Base-by-base conservation (phyloP, 345 rosid genomes). In the Sonneratia caseolaris region DNA sequence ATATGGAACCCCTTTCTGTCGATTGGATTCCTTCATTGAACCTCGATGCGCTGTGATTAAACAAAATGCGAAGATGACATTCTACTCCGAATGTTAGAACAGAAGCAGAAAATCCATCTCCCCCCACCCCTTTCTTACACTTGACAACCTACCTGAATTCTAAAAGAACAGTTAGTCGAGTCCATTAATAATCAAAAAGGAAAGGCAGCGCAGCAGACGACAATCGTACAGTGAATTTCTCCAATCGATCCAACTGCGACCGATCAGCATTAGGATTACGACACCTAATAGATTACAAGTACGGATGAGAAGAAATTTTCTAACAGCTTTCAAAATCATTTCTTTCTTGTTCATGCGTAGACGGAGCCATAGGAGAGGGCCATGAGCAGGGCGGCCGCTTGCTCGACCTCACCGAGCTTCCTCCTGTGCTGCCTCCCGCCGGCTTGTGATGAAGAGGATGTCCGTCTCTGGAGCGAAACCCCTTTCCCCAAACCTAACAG, bases 311-410 rank as follows among this genome's bases (percentile, higher is more conserved):
- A 13, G 19, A 18, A 49, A 7, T 10, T 45, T 14, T 35, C 65
- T 0, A 18, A 53, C 10, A 49, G 2, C 37, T 3, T 37, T 15
- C 9, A 42, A 42, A 42, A 67, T 38, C 69, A 37, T 45, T 66
- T 11, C 27, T 38, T 51, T 36, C 37, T 66, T 37, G 11, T 37
- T 73, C 64, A 75, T 35, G 89, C 88, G 71, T 86, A 90, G 71
- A 92, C 92, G 3, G 91, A 83, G 1, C 92, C 90, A 79, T 81
- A 92, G 12, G 99, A 92, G 1, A 95, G 79, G 70, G 99, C 93
- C 99, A 95, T 95, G 71, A 95, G 81, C 36, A 95, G 76, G 16
- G 89, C 85, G 0, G 99, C 99, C 3, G 97, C 99, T 83, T 89
- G 96, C 69, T 95, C 99, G 76, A 88, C 99, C 42, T 89, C 97